A percentile compares a stretch with the other conserved stretches of the same genome.
These are phyloP conservation scores for Filobasidium uniguttulatum DNA, from an alignment of 1,284 basidiomycete species.

Conservation along the genomic window DNA sequence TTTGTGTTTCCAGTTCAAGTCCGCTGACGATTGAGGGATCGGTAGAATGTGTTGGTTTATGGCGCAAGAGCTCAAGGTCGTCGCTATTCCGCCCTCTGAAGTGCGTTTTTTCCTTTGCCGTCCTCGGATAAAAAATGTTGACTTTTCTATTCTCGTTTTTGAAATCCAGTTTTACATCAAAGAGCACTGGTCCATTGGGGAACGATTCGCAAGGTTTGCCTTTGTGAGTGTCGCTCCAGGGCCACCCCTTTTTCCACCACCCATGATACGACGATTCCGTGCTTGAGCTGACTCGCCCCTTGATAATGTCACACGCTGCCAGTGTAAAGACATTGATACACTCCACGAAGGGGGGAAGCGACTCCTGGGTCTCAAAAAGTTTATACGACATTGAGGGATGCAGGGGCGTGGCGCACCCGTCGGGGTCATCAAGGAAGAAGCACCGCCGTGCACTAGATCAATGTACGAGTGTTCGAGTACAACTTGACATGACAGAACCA, in stretches of 20 bases:
- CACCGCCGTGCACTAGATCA: too few species aligned
- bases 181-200: constrained; percentile 69
- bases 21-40: not conserved
- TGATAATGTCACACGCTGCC: not conserved
- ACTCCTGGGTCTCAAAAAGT: constrained; percentile 58
- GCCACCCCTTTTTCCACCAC: too few species aligned
- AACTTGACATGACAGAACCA: too few species aligned
- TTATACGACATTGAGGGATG: constrained; percentile 39
- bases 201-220: constrained; percentile 71
- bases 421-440: too few species aligned
- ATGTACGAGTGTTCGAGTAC: too few species aligned
- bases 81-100: constrained; percentile 85
- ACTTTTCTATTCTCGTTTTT: too few species aligned
- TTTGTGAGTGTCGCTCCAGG: constrained; percentile 44
- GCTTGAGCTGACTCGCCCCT: not conserved
- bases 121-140: too few species aligned
- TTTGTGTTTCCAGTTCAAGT: not conserved
- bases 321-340: constrained; percentile 76
- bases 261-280: too few species aligned
- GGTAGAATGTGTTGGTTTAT: constrained; percentile 77
- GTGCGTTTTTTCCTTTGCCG: too few species aligned
- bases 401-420: not conserved
- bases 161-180: constrained; percentile 78
- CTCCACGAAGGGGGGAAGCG: constrained; percentile 63
- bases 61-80: constrained; percentile 72